Base-by-base conservation (phyloP, 352 stramenopile species). In the Sclerospora graminicola region DNA sequence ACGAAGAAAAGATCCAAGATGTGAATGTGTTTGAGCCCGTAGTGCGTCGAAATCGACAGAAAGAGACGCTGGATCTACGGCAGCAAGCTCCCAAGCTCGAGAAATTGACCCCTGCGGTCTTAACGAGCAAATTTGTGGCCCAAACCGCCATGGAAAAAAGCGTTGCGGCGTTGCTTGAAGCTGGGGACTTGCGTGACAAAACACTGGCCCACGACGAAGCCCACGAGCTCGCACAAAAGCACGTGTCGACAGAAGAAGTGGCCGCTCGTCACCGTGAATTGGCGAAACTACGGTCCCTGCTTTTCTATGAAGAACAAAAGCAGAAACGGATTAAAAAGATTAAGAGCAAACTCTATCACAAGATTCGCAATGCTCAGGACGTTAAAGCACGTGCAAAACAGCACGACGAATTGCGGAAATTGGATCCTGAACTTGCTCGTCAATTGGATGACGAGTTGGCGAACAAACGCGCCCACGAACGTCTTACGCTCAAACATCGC, bases 291-390 rank as follows among this genome's bases (percentile, higher is more conserved):
- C 82, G 95, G 31, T 82, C 93, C 41, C 70, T 99, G 31, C 82
- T 99, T 58, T 99, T 99, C 51, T 99, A 99, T 66, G 88, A 99
- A 33, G 95, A 99, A 67, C 89, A 98, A 66, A 99, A 99, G 60
- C 64, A 87, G 37, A 88, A 96, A 55, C 92, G 96, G 23, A 93
- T 98, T 20, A 99, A 99, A 71, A 99, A 99, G 69, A 99, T 99
- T 60, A 99, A 99, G 70, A 98, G 88, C 24, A 99, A 99, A 58
- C 89, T 98, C 23, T 99, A 98, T 76, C 87, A 96, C 54, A 96
- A 97, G 59, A 98, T 98, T 54, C 80, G 90, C 38, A 99, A 98
- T 63, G 84, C 87, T 41, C 82, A 98, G 52, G 65, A 87, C 60
- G 82, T 83, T 46, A 81, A 88, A 45, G 57, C 84, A 8, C 74